Percentiles rank a stretch among this genome's conserved stretches.
phyloP scores from a whole-genome alignment of 768 basidiomycete species.

The Suillus bovinus region DNA sequence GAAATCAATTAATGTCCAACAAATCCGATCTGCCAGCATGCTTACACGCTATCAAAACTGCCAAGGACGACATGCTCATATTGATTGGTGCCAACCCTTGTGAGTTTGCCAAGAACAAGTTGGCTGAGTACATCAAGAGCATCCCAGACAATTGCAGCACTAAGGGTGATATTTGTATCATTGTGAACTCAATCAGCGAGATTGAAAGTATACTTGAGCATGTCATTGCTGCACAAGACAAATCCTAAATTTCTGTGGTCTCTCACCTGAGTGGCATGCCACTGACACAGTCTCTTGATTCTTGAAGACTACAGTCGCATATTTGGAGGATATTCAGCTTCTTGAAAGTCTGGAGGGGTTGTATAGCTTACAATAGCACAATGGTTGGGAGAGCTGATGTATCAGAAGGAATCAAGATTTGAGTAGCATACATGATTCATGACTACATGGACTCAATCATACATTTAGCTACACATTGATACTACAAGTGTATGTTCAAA shows the following conservation, averaged over 20 bases:
- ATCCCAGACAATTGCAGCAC: neutral
- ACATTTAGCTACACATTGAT: neutral
- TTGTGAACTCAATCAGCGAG: neutral
- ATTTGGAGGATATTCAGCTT: neutral
- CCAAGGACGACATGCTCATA: neutral
- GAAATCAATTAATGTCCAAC: neutral
- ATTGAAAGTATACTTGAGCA: neutral
- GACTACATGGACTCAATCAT: too few relatives aligned
- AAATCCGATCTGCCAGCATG: neutral
- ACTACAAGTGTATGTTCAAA: too few relatives aligned
- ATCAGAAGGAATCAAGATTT: neutral
- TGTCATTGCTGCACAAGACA: neutral
- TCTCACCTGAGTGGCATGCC: neutral
- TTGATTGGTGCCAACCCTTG: neutral
- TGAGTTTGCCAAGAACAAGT: neutral
- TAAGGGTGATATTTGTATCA: neutral
- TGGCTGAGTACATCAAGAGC: neutral
- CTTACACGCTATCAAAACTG: neutral
- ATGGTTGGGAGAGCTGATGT: too few relatives aligned
- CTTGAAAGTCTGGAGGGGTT: neutral
- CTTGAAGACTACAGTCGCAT: neutral
- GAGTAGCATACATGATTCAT: neutral
- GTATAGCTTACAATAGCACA: too few relatives aligned
- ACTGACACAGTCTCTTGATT: neutral
- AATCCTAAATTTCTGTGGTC: neutral